Evolutionary conservation across 148 eudicot species (phyloP).

Genomic region (Arctostaphylos glauca): DNA sequence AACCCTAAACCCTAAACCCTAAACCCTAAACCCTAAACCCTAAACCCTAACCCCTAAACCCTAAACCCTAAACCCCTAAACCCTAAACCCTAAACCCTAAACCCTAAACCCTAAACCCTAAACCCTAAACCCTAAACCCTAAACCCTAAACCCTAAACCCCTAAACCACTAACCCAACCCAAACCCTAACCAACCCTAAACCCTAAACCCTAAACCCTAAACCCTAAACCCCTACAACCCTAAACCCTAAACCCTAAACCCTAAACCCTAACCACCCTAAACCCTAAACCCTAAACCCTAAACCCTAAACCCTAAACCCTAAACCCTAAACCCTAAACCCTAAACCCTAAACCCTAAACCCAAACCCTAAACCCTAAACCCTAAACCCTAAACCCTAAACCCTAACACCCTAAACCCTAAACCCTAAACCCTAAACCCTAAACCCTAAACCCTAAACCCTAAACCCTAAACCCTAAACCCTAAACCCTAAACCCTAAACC

Average conservation of each 20-base stretch:
- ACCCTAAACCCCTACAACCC: neutral
- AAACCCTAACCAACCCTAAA: constrained; percentile 16
- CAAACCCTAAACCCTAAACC: constrained; percentile 16
- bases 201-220: neutral
- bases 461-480: neutral
- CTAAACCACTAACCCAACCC: neutral
- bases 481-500: neutral
- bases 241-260: constrained; percentile 9
- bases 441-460: neutral
- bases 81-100: neutral
- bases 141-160: constrained; percentile 4
- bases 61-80: neutral
- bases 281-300: neutral
- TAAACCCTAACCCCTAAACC: constrained; percentile 1
- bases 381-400: constrained; percentile 6
- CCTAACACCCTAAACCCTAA: neutral
- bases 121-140: constrained; percentile 8
- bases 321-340: neutral
- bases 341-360: neutral
- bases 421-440: neutral
- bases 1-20: neutral
- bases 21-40: neutral
- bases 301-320: neutral
- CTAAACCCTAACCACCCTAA: neutral
- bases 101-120: constrained; percentile 1